A percentile compares a stretch with the other conserved stretches of the same genome.
These are phyloP conservation scores for Reticulascus tulasneorum DNA, from an alignment of 2,329 filamentous ascomycete genomes.

Conservation along the genomic window DNA sequence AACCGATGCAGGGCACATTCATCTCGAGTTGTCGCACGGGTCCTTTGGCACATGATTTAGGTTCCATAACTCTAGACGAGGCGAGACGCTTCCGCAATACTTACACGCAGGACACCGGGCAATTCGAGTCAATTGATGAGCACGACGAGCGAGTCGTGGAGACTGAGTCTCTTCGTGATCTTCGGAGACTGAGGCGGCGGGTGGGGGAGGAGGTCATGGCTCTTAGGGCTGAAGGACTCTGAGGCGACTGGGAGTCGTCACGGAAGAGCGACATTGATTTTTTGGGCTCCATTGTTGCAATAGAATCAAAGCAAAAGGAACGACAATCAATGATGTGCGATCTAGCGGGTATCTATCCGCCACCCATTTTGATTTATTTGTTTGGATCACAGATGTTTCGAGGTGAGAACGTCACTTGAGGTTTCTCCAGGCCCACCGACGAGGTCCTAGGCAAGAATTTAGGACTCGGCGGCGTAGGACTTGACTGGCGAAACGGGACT, in stretches of 20 bases:
- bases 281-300: slow-evolving; percentile 25
- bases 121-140: slow-evolving; percentile 16
- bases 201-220: slow-evolving; percentile 27
- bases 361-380: slow-evolving; percentile 14
- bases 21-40: slow-evolving; percentile 39
- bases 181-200: slow-evolving; percentile 24
- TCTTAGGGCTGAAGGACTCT: slow-evolving; percentile 26
- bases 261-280: slow-evolving; percentile 21
- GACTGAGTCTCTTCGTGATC: slow-evolving; percentile 25
- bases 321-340: slow-evolving; percentile 5
- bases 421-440: too few relatives aligned
- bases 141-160: slow-evolving; percentile 19
- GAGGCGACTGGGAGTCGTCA: slow-evolving; percentile 18
- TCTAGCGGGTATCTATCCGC: slow-evolving; percentile 5
- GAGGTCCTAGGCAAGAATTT: slow-evolving; percentile 12
- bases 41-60: slow-evolving; percentile 24
- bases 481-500: slow-evolving; percentile 9
- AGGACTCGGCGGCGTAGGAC: slow-evolving; percentile 12
- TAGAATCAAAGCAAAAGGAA: not conserved
- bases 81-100: slow-evolving; percentile 9
- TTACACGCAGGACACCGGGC: slow-evolving; percentile 30
- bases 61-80: slow-evolving; percentile 1
- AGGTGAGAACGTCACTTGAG: too few relatives aligned
- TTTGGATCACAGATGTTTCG: too few relatives aligned
- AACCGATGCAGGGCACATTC: slow-evolving; percentile 52